Percentiles rank a stretch among this genome's conserved stretches.
Conservation (phyloP, 1,139 yeast species). For the Protomyces inouyei region DNA sequence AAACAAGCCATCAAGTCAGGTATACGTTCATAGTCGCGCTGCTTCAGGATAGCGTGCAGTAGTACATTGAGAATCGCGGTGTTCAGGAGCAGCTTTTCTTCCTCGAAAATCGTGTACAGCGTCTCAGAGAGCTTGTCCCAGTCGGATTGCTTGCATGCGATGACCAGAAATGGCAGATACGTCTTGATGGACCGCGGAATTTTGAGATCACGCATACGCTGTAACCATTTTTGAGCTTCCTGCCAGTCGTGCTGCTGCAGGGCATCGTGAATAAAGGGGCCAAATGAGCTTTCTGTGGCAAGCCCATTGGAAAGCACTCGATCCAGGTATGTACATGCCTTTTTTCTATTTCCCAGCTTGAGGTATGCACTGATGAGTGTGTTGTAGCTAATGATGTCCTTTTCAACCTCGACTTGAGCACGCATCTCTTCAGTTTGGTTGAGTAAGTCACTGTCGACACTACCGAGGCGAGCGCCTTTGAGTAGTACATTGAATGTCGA, state of each 20-base stretch:
- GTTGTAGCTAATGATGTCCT: background rate
- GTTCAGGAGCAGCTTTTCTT: background rate
- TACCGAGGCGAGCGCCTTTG: background rate
- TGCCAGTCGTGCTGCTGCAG: background rate
- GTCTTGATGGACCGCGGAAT: background rate
- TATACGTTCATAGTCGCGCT: background rate
- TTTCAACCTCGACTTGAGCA: background rate
- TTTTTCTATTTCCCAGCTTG: background rate
- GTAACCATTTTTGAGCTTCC: background rate
- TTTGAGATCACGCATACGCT: background rate
- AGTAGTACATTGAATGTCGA: background rate
- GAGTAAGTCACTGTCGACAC: background rate
- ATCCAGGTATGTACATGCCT: background rate
- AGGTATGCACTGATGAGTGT: background rate
- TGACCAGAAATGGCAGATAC: conserved; percentile 12
- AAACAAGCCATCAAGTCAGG: background rate
- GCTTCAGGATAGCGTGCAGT: background rate
- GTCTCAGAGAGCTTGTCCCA: background rate
- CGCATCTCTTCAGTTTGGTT: background rate
- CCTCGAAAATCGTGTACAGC: background rate
- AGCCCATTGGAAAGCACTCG: background rate
- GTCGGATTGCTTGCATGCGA: background rate
- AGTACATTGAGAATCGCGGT: conserved; percentile 1
- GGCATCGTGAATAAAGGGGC: conserved; percentile 4
- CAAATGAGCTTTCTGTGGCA: background rate